Conservation (phyloP, 2,329 filamentous ascomycete species). For the Xylaria hypoxylon region DNA sequence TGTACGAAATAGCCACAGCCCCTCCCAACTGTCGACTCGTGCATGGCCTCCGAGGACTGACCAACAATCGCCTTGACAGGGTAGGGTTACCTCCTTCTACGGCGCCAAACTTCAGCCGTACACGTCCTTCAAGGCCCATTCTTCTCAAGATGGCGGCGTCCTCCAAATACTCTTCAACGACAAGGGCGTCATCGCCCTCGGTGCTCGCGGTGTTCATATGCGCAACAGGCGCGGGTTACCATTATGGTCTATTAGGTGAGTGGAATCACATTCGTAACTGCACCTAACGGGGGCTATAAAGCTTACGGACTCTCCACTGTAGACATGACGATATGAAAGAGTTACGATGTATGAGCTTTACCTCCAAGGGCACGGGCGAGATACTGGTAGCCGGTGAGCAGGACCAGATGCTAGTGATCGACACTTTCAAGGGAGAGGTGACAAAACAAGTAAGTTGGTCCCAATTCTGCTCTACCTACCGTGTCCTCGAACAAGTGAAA, state of each 20-base stretch:
- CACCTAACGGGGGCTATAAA: background rate
- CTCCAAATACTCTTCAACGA: constrained; percentile 93
- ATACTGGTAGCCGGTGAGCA: constrained; percentile 91
- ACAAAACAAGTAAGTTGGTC: constrained; percentile 67
- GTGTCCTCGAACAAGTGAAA: background rate
- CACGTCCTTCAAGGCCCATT: constrained; percentile 88
- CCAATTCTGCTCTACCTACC: background rate
- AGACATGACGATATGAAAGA: constrained; percentile 84
- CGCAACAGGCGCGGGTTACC: constrained; percentile 83
- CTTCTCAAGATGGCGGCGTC: constrained; percentile 78
- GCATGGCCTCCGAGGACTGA: constrained; percentile 15
- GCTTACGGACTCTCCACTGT: constrained; percentile 35
- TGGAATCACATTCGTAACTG: background rate
- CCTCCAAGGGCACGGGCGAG: constrained; percentile 83
- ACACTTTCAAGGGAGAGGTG: constrained; percentile 77
- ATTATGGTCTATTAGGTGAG: constrained; percentile 85
- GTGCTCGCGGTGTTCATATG: constrained; percentile 87
- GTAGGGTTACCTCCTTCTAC: constrained; percentile 89
- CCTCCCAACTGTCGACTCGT: background rate
- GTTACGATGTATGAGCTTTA: constrained; percentile 94
- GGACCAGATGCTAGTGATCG: constrained; percentile 82
- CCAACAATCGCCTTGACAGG: constrained; percentile 62
- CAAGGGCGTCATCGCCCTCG: constrained; percentile 87
- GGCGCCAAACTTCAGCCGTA: constrained; percentile 87
- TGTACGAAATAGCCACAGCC: constrained; percentile 62